Conservation (phyloP, 129 eudicot genomes). For the Dittrichia graveolens region DNA sequence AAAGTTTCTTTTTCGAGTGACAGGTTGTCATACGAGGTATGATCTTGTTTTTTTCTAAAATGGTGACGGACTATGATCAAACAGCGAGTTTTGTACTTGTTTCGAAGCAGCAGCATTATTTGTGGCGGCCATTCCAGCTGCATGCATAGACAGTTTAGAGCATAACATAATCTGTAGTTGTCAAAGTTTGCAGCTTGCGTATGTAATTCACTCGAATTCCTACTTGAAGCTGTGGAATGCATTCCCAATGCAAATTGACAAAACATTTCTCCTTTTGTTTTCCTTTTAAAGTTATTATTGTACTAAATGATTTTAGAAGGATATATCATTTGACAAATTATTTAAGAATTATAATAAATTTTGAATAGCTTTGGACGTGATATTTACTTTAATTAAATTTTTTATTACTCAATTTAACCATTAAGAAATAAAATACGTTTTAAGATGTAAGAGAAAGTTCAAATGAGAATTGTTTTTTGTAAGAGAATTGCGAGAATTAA, state of each 20-base stretch:
- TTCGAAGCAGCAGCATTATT: slow-evolving; percentile 33
- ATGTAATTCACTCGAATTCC: slow-evolving; percentile 29
- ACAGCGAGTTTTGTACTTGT: slow-evolving; percentile 51
- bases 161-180: slow-evolving; percentile 28
- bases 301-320: too few species aligned
- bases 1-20: slow-evolving; percentile 29
- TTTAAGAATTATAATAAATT: too few species aligned
- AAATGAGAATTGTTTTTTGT: too few species aligned
- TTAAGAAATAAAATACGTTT: too few species aligned
- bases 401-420: too few species aligned
- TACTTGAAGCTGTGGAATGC: slow-evolving; percentile 40
- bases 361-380: too few species aligned
- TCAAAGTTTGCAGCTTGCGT: slow-evolving; percentile 41
- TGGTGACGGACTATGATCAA: slow-evolving; percentile 30
- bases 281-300: background rate
- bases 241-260: slow-evolving; percentile 32
- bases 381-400: too few species aligned
- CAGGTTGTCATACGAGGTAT: slow-evolving; percentile 33
- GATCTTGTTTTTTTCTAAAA: slow-evolving; percentile 24
- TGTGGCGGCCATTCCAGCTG: slow-evolving; percentile 43
- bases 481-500: too few species aligned
- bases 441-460: too few species aligned
- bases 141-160: slow-evolving; percentile 40
- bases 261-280: slow-evolving; percentile 11
- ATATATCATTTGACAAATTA: too few species aligned